phyloP scores from a whole-genome alignment of 768 basidiomycete species.

The Suillus sp. region DNA sequence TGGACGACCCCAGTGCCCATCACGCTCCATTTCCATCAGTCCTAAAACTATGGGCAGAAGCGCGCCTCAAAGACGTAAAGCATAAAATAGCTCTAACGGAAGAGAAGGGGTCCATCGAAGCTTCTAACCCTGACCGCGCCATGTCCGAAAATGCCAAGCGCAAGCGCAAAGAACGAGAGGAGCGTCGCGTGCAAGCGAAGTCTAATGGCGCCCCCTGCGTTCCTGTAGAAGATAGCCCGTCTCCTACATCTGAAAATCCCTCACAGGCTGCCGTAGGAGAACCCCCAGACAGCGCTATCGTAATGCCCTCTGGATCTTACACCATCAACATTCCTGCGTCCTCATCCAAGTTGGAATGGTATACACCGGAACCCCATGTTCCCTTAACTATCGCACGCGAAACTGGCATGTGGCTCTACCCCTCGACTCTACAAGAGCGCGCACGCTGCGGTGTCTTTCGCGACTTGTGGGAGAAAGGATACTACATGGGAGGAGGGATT shows the following conservation, averaged over 20 bases:
- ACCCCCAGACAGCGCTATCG: slow-evolving; percentile 9
- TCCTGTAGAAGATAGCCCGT: slow-evolving; percentile 19
- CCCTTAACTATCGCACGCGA: slow-evolving; percentile 61
- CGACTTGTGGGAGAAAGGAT: slow-evolving; percentile 79
- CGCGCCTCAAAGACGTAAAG: slow-evolving; percentile 47
- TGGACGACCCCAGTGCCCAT: slow-evolving; percentile 71
- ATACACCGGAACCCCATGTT: slow-evolving; percentile 48
- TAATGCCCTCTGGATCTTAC: slow-evolving; percentile 34
- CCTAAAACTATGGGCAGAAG: slow-evolving; percentile 54
- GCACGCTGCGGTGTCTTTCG: slow-evolving; percentile 82
- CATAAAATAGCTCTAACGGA: slow-evolving; percentile 53
- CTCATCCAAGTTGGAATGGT: slow-evolving; percentile 72
- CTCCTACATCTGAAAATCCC: slow-evolving; percentile 8
- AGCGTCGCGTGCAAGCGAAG: slow-evolving; percentile 33
- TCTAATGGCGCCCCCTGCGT: slow-evolving; percentile 26
- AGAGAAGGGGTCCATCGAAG: slow-evolving; percentile 51
- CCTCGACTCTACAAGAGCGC: slow-evolving; percentile 60
- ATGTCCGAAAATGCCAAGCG: slow-evolving; percentile 64
- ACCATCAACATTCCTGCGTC: slow-evolving; percentile 68
- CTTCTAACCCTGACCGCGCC: slow-evolving; percentile 38
- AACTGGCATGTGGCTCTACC: slow-evolving; percentile 80
- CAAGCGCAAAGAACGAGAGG: slow-evolving; percentile 74
- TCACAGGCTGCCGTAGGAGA: slow-evolving; percentile 8
- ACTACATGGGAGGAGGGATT: slow-evolving; percentile 87
- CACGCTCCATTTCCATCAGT: slow-evolving; percentile 47